These are phyloP conservation scores for Linnemannia hyalina DNA, from an alignment of 192 early-diverging fungal species.

Conservation along the genomic window DNA sequence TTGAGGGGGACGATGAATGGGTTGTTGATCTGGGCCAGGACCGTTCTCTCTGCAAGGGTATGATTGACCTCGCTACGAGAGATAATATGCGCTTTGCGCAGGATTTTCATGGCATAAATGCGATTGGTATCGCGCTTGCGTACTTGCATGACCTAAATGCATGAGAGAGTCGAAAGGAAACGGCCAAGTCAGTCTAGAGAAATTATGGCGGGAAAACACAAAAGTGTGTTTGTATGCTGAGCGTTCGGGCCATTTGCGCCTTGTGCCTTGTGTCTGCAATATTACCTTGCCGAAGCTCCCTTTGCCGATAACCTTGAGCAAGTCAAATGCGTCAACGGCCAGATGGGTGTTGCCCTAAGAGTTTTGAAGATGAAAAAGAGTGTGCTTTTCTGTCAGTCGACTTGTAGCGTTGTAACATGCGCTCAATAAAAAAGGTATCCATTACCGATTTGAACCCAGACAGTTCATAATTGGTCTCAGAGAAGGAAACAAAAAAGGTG, in stretches of 20 bases:
- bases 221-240: neutral
- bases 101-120: conserved; percentile 98
- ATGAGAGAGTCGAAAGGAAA: neutral
- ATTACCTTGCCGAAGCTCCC: conserved; percentile 96
- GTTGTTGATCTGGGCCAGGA: conserved; percentile 89
- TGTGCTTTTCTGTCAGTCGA: neutral
- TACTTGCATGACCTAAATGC: conserved; percentile 83
- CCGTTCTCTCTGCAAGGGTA: conserved; percentile 92
- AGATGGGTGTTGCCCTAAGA: conserved; percentile 75
- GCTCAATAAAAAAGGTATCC: no score
- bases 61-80: conserved; percentile 93
- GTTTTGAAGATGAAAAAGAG: conserved; percentile 20
- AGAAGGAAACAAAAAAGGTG: neutral
- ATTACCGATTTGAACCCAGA: neutral
- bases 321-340: conserved; percentile 91
- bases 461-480: neutral
- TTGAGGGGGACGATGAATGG: conserved; percentile 96
- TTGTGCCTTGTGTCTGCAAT: neutral
- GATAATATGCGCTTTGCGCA: conserved; percentile 94
- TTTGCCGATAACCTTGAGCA: conserved; percentile 96
- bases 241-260: neutral
- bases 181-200: neutral
- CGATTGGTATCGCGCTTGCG: conserved; percentile 92
- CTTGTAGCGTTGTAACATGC: no score
- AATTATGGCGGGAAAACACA: conserved; percentile 14